Evolutionary conservation across 1,284 basidiomycete genomes (phyloP), one percentile per base, ranked within the genome.

Genomic region (Boletellus sp.): DNA sequence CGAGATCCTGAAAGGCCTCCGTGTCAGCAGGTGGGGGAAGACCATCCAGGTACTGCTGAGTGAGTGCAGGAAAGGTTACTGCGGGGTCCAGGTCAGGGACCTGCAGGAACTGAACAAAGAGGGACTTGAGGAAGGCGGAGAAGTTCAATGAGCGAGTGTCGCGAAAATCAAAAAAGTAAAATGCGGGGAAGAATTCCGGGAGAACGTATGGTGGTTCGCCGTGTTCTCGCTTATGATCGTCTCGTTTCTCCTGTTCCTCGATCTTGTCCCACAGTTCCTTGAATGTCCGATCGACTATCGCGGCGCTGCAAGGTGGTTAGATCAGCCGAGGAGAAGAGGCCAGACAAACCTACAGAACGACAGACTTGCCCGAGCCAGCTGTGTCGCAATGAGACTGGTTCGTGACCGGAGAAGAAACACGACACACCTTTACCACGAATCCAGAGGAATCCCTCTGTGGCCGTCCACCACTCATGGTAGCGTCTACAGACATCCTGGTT

Each of bases 101-200:
- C 42, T 66, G 63, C 10, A 67, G n/a, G 45, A 64, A 67, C 53
- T 64, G 63, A 18, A 54, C 53, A 30, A 64, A 61, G n/a, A 64
- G 54, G 7, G 62, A 63, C 30, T 56, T 64, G 49, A 64, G 47
- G 39, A 64, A 58, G 19, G 65, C 44, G 24, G 55, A 39, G 2
- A 44, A 51, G 35, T 47, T 53, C 46, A 61, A 12, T 4, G 58
- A 53, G 45, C 63, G 65, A 41, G 39, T 50, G 46, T 66, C 65
- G 21, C 64, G 64, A 47, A 59, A 65, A 52, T 64, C 65, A 44
- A 67, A 64, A 38, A 66, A 64, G 51, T 65, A 64, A 47, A 61
- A 59, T 1, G 54, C 65, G 7, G 64, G 60, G 43, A 61, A 60
- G 49, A 66, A 62, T 48, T 66, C 62, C 13, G 61, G 64, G 15